Percentiles rank a stretch among this genome's conserved stretches.
Conservation (phyloP, 805 yeast species). For the Nakazawaea ernobii region DNA sequence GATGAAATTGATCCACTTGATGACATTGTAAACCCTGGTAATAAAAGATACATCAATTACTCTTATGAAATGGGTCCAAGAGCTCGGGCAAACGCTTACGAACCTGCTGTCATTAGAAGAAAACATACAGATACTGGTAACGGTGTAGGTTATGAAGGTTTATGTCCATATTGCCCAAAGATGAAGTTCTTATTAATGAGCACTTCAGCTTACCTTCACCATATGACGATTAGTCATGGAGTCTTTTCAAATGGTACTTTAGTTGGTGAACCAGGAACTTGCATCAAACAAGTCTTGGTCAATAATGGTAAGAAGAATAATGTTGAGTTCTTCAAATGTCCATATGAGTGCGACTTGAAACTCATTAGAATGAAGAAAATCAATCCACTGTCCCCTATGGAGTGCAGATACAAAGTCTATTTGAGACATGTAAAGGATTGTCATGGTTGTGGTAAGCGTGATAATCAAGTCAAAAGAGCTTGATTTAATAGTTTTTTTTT, state of each 20-base stretch:
- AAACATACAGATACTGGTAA: background rate
- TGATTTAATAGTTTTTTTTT: background rate
- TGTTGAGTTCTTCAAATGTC: conserved; percentile 6
- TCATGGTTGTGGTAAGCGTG: conserved; percentile 9
- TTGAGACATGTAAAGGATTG: conserved; percentile 10
- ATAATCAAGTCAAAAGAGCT: background rate
- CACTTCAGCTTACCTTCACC: conserved; percentile 25
- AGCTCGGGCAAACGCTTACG: conserved; percentile 1
- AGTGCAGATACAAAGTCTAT: conserved; percentile 5
- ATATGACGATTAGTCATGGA: conserved; percentile 26
- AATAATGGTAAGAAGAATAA: conserved; percentile 1
- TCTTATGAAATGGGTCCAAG: conserved; percentile 2
- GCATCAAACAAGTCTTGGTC: background rate
- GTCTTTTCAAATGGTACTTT: conserved; percentile 23
- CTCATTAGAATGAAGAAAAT: conserved; percentile 1
- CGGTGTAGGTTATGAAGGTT: background rate
- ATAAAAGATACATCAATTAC: background rate
- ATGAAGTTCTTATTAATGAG: conserved; percentile 19
- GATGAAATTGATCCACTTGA: background rate
- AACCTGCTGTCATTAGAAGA: conserved; percentile 6
- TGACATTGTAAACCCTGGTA: too few relatives aligned
- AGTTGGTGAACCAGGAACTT: conserved; percentile 19
- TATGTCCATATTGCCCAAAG: conserved; percentile 7
- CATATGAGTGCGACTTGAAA: conserved; percentile 6
- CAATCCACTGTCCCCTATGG: background rate